A percentile compares a stretch with the other conserved stretches of the same genome.
These are phyloP conservation scores for Exophiala mesophila DNA, from an alignment of 2,329 filamentous ascomycete species.

Conservation along the genomic window DNA sequence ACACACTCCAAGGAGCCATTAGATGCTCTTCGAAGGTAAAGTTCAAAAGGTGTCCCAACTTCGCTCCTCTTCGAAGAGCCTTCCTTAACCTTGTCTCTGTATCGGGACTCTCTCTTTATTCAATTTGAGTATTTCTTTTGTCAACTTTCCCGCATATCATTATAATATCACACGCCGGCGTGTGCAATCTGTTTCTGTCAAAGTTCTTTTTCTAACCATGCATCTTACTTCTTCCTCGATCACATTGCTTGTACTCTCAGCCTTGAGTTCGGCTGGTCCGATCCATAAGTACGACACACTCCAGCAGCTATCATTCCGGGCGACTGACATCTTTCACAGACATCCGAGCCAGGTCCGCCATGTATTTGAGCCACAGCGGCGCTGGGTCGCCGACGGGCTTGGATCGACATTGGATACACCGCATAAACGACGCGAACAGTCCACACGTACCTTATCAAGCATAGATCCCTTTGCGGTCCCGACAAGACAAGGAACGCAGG, in stretches of 20 bases:
- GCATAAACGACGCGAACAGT: constrained; percentile 8
- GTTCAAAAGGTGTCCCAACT: too few relatives aligned
- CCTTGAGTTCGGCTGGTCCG: constrained; percentile 22
- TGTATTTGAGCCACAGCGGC: constrained; percentile 10
- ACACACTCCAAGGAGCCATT: too few relatives aligned
- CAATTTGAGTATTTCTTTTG: too few relatives aligned
- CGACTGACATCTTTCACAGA: constrained; percentile 11
- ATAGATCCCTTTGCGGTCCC: constrained; percentile 10
- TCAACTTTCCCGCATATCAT: too few relatives aligned
- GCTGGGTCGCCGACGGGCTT: constrained; percentile 13
- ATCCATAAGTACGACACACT: constrained; percentile 14
- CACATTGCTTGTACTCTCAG: constrained; percentile 10
- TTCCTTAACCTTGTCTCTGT: too few relatives aligned
- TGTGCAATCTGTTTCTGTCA: too few relatives aligned
- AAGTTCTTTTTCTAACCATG: too few relatives aligned
- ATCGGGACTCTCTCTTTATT: too few relatives aligned
- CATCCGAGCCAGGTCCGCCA: constrained; percentile 16
- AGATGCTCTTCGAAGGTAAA: too few relatives aligned
- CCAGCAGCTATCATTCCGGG: not conserved
- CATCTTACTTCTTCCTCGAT: constrained; percentile 4
- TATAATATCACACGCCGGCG: too few relatives aligned
- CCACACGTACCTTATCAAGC: constrained; percentile 4
- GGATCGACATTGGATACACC: not conserved
- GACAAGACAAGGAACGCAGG: constrained; percentile 17
- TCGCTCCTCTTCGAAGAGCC: too few relatives aligned